Evolutionary conservation across 2,329 filamentous ascomycete genomes (phyloP).

Genomic region (Ceratocystis alfenasii): DNA sequence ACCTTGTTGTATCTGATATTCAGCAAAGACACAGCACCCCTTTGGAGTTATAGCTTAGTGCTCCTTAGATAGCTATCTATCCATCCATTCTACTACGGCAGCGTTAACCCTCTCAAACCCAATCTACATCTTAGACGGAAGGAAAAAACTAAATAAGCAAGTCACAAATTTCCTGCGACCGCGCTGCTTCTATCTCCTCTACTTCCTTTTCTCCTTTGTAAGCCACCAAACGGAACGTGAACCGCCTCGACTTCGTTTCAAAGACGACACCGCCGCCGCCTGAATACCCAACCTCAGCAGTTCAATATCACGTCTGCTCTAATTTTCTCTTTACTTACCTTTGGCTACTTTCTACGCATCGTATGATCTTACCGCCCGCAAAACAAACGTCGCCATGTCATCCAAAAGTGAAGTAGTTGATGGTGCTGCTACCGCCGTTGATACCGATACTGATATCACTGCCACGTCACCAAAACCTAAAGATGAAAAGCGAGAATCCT

Average conservation of each 20-base stretch:
- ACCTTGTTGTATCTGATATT: neutral
- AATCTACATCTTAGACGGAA: neutral
- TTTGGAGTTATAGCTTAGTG: neutral
- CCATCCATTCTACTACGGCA: neutral
- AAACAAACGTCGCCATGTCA: conserved; percentile 13
- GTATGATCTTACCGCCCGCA: conserved; percentile 5
- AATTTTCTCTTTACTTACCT: neutral
- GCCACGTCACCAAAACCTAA: conserved; percentile 16
- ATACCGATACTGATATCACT: conserved; percentile 17
- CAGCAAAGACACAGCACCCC: neutral
- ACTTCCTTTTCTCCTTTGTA: neutral
- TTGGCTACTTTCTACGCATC: neutral
- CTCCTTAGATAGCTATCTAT: neutral
- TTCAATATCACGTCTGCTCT: neutral
- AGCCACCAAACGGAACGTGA: neutral
- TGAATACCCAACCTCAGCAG: neutral
- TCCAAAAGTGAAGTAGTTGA: conserved; percentile 19
- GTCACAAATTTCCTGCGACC: neutral
- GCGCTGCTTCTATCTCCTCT: neutral
- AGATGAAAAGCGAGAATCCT: conserved; percentile 20
- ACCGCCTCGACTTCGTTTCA: neutral
- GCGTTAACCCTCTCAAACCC: neutral
- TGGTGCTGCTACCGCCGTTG: conserved; percentile 15
- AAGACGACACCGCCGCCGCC: neutral
- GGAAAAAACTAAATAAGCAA: neutral